These are phyloP conservation scores for Trametes meyenii DNA, from an alignment of 768 basidiomycete species.

Conservation along the genomic window DNA sequence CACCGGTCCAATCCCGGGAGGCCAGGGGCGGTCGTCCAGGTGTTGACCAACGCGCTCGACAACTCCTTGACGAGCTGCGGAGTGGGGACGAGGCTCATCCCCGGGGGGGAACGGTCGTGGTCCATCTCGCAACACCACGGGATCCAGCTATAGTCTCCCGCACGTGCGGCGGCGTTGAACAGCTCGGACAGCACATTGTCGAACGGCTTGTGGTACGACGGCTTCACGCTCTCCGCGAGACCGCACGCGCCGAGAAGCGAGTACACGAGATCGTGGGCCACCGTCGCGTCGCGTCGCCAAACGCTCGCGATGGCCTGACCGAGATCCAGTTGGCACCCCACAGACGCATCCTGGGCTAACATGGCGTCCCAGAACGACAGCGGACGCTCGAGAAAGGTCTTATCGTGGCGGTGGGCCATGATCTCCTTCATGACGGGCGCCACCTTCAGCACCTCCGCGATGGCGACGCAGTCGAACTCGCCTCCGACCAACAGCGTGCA, in stretches of 20 bases:
- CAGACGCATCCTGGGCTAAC: not conserved
- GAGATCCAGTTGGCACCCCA: not conserved
- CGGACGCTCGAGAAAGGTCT: not conserved
- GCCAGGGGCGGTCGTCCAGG: not conserved
- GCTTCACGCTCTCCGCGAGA: not conserved
- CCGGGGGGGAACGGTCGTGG: not conserved
- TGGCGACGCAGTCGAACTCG: not conserved
- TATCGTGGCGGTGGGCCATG: not conserved
- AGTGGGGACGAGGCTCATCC: not conserved
- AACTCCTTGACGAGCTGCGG: not conserved
- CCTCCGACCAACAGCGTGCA: not conserved
- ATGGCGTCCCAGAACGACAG: not conserved
- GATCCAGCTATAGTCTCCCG: not conserved
- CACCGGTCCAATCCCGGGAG: not conserved
- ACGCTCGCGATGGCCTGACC: not conserved
- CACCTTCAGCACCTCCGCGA: not conserved
- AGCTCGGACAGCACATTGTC: not conserved
- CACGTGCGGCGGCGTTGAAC: not conserved
- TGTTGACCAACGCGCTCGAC: not conserved
- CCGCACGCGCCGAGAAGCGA: not conserved
- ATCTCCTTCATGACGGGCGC: not conserved
- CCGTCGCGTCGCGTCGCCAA: not conserved
- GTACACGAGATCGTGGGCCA: not conserved
- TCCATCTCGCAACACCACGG: not conserved
- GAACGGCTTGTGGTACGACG: not conserved